Base-by-base conservation (phyloP, 106 monocot species). In the Amphibolis antarctica region DNA sequence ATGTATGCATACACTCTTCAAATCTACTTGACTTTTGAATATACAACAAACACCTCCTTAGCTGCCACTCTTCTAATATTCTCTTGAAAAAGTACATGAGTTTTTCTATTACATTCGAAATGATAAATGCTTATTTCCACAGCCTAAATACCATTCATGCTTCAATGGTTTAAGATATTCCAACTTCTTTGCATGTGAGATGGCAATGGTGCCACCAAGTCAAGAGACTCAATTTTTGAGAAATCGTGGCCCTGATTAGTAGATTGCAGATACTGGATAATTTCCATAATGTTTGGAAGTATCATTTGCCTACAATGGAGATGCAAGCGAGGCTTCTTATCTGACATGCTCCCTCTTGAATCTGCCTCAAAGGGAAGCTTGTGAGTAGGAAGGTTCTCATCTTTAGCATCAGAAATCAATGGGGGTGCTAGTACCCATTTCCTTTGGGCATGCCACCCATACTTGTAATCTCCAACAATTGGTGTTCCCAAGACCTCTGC, bases 401-500 rank as follows among this genome's bases (percentile, higher is more conserved):
- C 28, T 31, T 24, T 43, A 12, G 31, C 12, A 45, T 43, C 15
- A 12, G 72, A 62, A 21, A 22, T 27, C 1, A 68, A 65, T 12
- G 42, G 25, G 11, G 70, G 63, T 22, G 75, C 27, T 0, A 81
- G 81, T 22, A 74, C 57, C 82, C 79, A 82, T 44, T 61, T 80
- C 59, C 30, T 75, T 65, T 90, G 90, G 14, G 78, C 77, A 13
- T 72, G 60, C 80, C 86, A 75, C 14, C 90, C 96, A 51, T 98
- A 90, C 78, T 98, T 98, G 74, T 69, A 84, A 59, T 98, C 89
- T 22, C 96, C 89, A 17, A 98, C 84, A 50, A 98, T 84, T 18
- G 96, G 96, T 27, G 90, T 84, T 46, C 78, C 77, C 12, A 98
- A 69, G 55, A 67, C 84, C 63, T 98, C 96, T 1, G 96, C 89